Evolutionary conservation across 345 rosid genomes (phyloP).

Genomic region (Balakata baccata): DNA sequence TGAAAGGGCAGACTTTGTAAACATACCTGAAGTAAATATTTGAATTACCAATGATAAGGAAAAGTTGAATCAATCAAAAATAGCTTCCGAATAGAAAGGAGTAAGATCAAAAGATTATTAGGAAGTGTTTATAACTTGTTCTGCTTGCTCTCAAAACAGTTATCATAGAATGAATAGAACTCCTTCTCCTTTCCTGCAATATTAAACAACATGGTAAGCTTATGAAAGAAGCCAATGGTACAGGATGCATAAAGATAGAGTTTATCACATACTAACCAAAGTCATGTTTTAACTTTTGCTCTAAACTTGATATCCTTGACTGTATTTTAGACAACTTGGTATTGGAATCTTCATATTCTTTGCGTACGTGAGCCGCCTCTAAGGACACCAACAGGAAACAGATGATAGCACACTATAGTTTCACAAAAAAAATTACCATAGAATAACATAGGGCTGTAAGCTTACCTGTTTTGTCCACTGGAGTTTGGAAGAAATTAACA

Average conservation of each 20-base stretch:
- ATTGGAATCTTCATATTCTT: conserved; percentile 78
- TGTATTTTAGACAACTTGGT: conserved; percentile 70
- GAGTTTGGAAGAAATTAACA: conserved; percentile 70
- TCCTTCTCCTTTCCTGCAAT: conserved; percentile 79
- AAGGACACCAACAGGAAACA: conserved; percentile 26
- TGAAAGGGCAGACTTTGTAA: conserved; percentile 88
- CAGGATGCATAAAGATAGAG: background rate
- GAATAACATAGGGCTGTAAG: conserved; percentile 3
- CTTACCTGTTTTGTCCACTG: conserved; percentile 71
- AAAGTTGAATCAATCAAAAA: conserved; percentile 9
- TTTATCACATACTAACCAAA: conserved; percentile 61
- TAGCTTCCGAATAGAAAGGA: conserved; percentile 6
- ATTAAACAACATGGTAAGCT: conserved; percentile 24
- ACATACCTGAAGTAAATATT: conserved; percentile 56
- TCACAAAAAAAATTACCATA: conserved; percentile 3
- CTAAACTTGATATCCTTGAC: conserved; percentile 77
- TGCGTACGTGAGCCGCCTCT: conserved; percentile 80
- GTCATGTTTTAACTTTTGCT: conserved; percentile 74
- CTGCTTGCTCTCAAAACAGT: conserved; percentile 83
- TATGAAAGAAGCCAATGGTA: conserved; percentile 15
- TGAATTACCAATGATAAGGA: conserved; percentile 9
- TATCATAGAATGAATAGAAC: conserved; percentile 79
- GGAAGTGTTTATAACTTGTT: conserved; percentile 51
- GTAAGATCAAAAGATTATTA: background rate
- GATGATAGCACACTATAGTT: background rate